Percentiles rank a stretch among this genome's conserved stretches.
Evolutionary conservation across 164 flowering plant genomes (phyloP).

Genomic region (Macadamia integrifolia): DNA sequence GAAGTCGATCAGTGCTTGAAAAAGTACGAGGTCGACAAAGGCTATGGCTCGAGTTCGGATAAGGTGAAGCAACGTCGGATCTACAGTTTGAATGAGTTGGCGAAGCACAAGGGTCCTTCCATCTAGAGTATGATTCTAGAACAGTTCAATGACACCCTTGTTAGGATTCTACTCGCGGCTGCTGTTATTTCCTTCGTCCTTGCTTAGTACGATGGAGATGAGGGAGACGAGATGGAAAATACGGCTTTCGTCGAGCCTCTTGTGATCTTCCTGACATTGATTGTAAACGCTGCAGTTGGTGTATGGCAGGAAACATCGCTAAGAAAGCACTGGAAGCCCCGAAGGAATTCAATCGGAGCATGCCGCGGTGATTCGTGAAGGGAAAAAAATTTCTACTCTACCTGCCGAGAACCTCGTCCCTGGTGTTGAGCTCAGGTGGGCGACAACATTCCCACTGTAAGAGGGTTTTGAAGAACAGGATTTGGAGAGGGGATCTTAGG

Average conservation of each 20-base stretch:
- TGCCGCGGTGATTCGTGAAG: constrained; percentile 38
- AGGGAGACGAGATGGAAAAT: constrained; percentile 43
- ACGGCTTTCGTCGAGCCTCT: constrained; percentile 58
- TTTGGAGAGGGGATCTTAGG: too few species aligned
- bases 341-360: constrained; percentile 51
- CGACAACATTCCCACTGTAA: constrained; percentile 50
- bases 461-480: constrained; percentile 26
- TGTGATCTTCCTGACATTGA: constrained; percentile 50
- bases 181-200: constrained; percentile 47
- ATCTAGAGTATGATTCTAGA: constrained; percentile 40
- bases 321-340: constrained; percentile 60
- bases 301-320: constrained; percentile 61
- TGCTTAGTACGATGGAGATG: constrained; percentile 49
- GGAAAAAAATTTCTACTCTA: constrained; percentile 20
- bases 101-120: constrained; percentile 45
- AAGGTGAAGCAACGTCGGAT: constrained; percentile 24
- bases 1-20: constrained; percentile 36
- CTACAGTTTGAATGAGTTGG: constrained; percentile 43
- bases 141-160: constrained; percentile 49
- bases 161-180: constrained; percentile 42
- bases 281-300: constrained; percentile 49
- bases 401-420: constrained; percentile 52
- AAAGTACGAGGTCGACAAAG: constrained; percentile 12
- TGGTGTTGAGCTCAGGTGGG: constrained; percentile 50
- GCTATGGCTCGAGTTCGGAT: background rate